phyloP scores from a whole-genome alignment of 352 stramenopile genomes.

The Plasmopara viticola region DNA sequence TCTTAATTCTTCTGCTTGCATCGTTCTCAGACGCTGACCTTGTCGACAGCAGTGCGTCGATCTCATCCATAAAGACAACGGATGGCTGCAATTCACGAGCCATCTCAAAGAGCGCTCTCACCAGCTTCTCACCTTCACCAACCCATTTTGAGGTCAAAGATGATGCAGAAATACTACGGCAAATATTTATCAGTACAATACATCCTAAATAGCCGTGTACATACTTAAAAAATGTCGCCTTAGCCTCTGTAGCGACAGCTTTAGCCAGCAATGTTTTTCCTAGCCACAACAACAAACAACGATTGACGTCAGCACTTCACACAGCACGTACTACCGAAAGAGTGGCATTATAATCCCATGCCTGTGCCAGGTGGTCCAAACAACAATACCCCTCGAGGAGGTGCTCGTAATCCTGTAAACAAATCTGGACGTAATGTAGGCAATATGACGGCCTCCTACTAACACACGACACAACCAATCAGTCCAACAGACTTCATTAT shows the following conservation, averaged over 20 bases:
- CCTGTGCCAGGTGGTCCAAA: constrained; percentile 80
- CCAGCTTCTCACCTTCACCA: constrained; percentile 91
- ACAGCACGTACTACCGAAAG: neutral
- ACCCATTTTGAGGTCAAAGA: constrained; percentile 88
- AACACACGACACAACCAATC: constrained; percentile 2
- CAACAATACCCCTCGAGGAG: constrained; percentile 64
- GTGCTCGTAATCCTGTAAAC: constrained; percentile 69
- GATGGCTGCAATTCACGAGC: constrained; percentile 77
- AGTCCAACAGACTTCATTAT: neutral
- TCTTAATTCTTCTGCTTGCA: constrained; percentile 84
- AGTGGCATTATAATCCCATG: constrained; percentile 6
- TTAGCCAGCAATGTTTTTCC: constrained; percentile 82
- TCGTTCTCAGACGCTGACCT: constrained; percentile 79
- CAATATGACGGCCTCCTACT: constrained; percentile 82
- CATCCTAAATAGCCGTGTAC: neutral
- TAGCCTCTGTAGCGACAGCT: constrained; percentile 74
- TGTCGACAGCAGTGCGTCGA: constrained; percentile 76
- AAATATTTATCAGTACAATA: constrained; percentile 8
- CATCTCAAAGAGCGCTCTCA: constrained; percentile 90
- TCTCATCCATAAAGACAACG: constrained; percentile 89
- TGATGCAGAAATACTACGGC: constrained; percentile 76
- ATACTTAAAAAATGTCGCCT: constrained; percentile 82
- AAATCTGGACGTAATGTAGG: constrained; percentile 77
- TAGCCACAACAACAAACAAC: constrained; percentile 11
- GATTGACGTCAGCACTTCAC: neutral